Percentiles rank a stretch among this genome's conserved stretches.
Conservation (phyloP, 2,329 filamentous ascomycete species). For the Hortaea sp. region DNA sequence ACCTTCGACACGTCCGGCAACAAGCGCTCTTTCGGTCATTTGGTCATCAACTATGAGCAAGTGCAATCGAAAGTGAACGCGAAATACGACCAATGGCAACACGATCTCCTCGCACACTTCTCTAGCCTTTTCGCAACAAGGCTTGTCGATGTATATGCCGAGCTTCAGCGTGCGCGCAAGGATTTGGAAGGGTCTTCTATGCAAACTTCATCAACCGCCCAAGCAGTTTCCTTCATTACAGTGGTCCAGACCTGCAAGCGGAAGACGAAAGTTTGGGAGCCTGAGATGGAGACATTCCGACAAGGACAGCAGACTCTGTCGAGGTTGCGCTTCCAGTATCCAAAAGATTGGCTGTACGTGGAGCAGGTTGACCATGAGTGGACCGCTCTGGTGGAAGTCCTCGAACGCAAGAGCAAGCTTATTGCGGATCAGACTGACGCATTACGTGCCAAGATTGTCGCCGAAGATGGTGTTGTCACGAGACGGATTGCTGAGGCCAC, state of each 20-base stretch:
- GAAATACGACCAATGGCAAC: constrained; percentile 99
- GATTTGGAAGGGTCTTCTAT: constrained; percentile 87
- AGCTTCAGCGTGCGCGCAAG: constrained; percentile 80
- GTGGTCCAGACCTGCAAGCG: constrained; percentile 93
- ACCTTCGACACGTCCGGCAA: constrained; percentile 98
- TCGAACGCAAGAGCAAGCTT: constrained; percentile 86
- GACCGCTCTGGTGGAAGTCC: constrained; percentile 83
- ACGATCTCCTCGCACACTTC: constrained; percentile 92
- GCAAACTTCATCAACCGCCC: constrained; percentile 88
- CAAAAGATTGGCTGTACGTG: constrained; percentile 86
- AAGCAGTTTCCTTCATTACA: constrained; percentile 97
- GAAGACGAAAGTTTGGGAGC: constrained; percentile 87
- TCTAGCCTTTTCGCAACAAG: constrained; percentile 77
- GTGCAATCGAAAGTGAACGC: constrained; percentile 98
- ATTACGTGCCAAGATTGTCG: constrained; percentile 83
- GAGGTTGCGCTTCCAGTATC: constrained; percentile 88
- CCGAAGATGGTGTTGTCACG: constrained; percentile 83
- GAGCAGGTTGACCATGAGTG: constrained; percentile 96
- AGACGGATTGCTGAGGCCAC: constrained; percentile 82
- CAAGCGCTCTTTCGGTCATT: constrained; percentile 82
- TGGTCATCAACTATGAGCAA: constrained; percentile 95
- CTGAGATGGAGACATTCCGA: constrained; percentile 89
- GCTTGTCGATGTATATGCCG: constrained; percentile 84
- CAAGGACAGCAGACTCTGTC: constrained; percentile 89
- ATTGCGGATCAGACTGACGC: constrained; percentile 95